Percentiles rank a stretch among this genome's conserved stretches.
Evolutionary conservation across 176 grass and related monocot species (phyloP).

Genomic region (Oryza glumipatula): DNA sequence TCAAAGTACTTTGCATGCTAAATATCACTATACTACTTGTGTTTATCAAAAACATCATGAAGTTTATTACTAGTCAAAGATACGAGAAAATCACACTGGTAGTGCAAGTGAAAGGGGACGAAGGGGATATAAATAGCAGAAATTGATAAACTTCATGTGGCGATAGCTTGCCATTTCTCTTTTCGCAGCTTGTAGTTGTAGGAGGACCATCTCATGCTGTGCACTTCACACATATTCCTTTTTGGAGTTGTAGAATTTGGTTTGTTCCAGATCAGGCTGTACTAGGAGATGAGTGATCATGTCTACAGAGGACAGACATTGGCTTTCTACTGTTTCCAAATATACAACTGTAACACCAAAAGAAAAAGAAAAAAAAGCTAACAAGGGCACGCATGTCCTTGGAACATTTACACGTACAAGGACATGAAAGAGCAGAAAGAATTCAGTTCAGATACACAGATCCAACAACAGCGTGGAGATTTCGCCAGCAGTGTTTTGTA

Average conservation of each 20-base stretch:
- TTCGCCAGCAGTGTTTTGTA: not conserved
- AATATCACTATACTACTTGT: no score
- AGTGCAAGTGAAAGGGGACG: no score
- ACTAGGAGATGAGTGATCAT: no score
- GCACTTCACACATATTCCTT: not conserved
- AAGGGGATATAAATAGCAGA: not conserved
- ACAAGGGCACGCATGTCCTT: not conserved
- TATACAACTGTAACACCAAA: not conserved
- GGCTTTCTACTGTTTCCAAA: not conserved
- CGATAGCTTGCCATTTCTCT: not conserved
- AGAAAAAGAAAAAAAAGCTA: not conserved
- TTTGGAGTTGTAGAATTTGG: not conserved
- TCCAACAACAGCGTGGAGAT: constrained; percentile 2
- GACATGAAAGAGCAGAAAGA: constrained; percentile 7
- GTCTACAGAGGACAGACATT: not conserved
- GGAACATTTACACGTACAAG: not conserved
- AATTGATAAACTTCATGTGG: not conserved
- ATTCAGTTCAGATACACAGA: constrained; percentile 23
- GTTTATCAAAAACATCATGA: no score
- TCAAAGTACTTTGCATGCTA: no score
- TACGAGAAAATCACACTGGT: no score
- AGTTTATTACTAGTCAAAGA: no score
- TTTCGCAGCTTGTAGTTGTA: not conserved
- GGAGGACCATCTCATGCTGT: no score
- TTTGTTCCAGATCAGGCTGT: no score